Conservation (phyloP, 768 basidiomycete species). For the Peribolospora kevripleyi region DNA sequence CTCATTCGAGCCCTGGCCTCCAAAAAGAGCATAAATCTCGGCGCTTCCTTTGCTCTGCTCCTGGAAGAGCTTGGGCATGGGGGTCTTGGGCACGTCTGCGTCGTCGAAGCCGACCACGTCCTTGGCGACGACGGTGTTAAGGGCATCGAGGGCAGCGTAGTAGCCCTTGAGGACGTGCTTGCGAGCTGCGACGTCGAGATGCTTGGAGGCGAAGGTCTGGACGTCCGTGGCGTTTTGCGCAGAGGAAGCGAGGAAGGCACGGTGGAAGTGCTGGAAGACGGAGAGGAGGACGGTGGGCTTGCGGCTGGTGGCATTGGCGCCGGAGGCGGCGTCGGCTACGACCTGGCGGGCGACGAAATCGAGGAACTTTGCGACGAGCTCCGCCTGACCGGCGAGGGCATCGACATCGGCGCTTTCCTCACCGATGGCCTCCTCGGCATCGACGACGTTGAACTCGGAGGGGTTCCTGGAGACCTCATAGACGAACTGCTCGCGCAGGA, state of each 20-base stretch:
- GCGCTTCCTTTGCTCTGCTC: slow-evolving; percentile 29
- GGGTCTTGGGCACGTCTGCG: slow-evolving; percentile 24
- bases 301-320: slow-evolving; percentile 21
- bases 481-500: slow-evolving; percentile 22
- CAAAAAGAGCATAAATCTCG: slow-evolving; percentile 65
- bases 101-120: slow-evolving; percentile 21
- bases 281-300: slow-evolving; percentile 36
- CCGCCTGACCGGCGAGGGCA: slow-evolving; percentile 16
- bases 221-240: slow-evolving; percentile 39
- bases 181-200: slow-evolving; percentile 50
- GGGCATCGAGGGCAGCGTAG: slow-evolving; percentile 44
- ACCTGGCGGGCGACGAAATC: slow-evolving; percentile 44
- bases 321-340: slow-evolving; percentile 31
- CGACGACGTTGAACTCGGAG: slow-evolving; percentile 14
- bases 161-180: slow-evolving; percentile 54
- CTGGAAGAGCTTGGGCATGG: slow-evolving; percentile 41
- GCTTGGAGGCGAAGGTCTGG: slow-evolving; percentile 43
- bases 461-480: slow-evolving; percentile 15
- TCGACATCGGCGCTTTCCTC: slow-evolving; percentile 6
- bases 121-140: slow-evolving; percentile 32
- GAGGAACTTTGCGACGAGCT: slow-evolving; percentile 46
- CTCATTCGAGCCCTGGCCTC: slow-evolving; percentile 94
- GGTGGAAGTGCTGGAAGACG: slow-evolving; percentile 52
- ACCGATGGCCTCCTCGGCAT: slow-evolving; percentile 8
- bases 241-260: slow-evolving; percentile 47